Evolutionary conservation across 2,329 filamentous ascomycete species (phyloP), one percentile per base, ranked within the genome.

Genomic region (Emmonsiellopsis sp.): DNA sequence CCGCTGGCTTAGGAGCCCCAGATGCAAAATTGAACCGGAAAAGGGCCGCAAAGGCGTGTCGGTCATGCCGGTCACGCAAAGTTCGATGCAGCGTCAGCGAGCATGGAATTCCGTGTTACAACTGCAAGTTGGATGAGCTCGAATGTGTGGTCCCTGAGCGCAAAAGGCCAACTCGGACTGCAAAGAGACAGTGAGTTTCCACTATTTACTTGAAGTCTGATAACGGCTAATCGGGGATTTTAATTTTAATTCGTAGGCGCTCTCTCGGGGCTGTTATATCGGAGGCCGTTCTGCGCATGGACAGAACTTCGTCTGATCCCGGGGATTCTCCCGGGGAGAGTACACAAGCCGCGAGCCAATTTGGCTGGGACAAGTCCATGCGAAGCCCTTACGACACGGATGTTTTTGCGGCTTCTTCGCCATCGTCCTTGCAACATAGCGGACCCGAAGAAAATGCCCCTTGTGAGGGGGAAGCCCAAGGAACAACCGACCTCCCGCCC

Each of bases 11-110:
- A 11, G 53, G 52, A 40, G 26, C 13, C 45, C 20, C 44, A 4
- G 55, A 53, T 31, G 44, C 30, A 11, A 54, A 53, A 31, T 9
- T 40, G 37, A 55, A 50, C 51, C 95, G 95, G 73, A 81, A 90
- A 65, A 41, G 76, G 56, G 75, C 76, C 1, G 62, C 74, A 20
- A 77, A 78, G 52, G 76, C 76, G 8, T 78, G 76, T 48, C 63
- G 76, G 7, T 75, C 73, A 7, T 78, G 75, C 58, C 68, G 76
- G 9, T 70, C 75, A 11, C 67, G 76, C 30, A 78, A 78, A 59
- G 75, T 78, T 30, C 67, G 76, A 26, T 78, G 76, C 54, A 75
- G 76, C 58, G 75, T 78, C 16, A 76, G 70, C 42, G 75, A 75
- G 55, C 66, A 73, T 51, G 76, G 74, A 3, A 65, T 70, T 31